Percentiles rank a stretch among this genome's conserved stretches.
These are phyloP conservation scores for Ailanthus altissimus DNA, from an alignment of 345 rosid species.

Conservation along the genomic window DNA sequence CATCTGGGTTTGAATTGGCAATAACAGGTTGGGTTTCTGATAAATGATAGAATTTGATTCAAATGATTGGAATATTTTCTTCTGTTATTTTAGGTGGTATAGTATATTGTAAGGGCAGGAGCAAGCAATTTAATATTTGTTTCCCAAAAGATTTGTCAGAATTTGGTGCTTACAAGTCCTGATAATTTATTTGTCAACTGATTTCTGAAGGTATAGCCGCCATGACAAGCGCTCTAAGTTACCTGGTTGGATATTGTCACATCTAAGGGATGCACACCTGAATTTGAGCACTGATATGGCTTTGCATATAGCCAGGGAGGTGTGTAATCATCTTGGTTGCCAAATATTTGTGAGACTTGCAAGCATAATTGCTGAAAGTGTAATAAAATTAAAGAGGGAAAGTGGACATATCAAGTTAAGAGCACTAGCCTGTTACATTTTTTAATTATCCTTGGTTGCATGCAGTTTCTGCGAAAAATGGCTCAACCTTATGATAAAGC, in stretches of 20 bases:
- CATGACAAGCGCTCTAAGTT: constrained; percentile 95
- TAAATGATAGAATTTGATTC: background rate
- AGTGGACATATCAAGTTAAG: too few species aligned
- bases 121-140: background rate
- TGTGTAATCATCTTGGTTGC: constrained; percentile 26
- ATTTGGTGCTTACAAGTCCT: background rate
- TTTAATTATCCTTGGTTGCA: background rate
- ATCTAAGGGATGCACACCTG: constrained; percentile 79
- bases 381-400: too few species aligned
- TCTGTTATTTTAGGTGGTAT: background rate
- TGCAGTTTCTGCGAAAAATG: constrained; percentile 92
- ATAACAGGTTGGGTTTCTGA: background rate
- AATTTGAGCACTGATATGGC: constrained; percentile 99
- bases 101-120: background rate
- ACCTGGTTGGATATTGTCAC: constrained; percentile 97
- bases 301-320: constrained; percentile 90
- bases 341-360: background rate
- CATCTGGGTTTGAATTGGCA: background rate
- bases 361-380: too few species aligned
- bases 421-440: background rate
- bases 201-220: constrained; percentile 78
- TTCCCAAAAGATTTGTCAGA: background rate
- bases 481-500: constrained; percentile 93
- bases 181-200: background rate
- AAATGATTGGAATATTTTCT: background rate